Evolutionary conservation across 208 protist genomes (phyloP).

Genomic region (Leishmania martiniquensis): DNA sequence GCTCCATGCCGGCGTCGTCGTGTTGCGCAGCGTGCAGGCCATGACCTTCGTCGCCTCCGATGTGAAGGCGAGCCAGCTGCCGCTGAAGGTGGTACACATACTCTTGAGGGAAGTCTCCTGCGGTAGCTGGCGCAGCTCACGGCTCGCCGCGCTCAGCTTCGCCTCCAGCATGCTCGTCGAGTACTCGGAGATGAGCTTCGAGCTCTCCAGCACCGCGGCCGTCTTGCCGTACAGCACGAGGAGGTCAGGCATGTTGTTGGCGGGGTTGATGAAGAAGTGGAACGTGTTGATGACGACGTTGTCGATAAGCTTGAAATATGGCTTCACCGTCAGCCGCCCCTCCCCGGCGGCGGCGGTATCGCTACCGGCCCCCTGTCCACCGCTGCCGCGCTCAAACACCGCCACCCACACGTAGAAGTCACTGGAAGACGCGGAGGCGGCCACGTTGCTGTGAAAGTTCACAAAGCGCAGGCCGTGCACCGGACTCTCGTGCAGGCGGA

Average conservation of each 20-base stretch:
- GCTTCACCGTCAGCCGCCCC: conserved; percentile 53
- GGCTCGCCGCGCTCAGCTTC: conserved; percentile 50
- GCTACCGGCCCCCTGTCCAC: neutral
- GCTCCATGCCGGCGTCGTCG: conserved; percentile 76
- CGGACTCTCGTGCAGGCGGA: conserved; percentile 54
- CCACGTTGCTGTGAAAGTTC: conserved; percentile 91
- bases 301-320: conserved; percentile 81
- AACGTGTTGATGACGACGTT: conserved; percentile 70
- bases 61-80: conserved; percentile 89
- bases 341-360: conserved; percentile 9
- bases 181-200: conserved; percentile 71
- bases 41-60: conserved; percentile 61
- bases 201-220: conserved; percentile 76
- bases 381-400: conserved; percentile 25
- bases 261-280: conserved; percentile 85
- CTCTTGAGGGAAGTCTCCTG: conserved; percentile 33
- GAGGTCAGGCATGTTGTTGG: conserved; percentile 61
- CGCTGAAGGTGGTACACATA: conserved; percentile 64
- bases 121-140: conserved; percentile 55
- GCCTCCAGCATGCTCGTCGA: conserved; percentile 43
- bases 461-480: conserved; percentile 81
- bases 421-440: conserved; percentile 55
- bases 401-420: conserved; percentile 89
- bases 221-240: conserved; percentile 77
- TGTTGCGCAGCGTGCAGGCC: conserved; percentile 84